Evolutionary conservation across 2,329 filamentous ascomycete species (phyloP).

Genomic region (Penicillium nordicum): DNA sequence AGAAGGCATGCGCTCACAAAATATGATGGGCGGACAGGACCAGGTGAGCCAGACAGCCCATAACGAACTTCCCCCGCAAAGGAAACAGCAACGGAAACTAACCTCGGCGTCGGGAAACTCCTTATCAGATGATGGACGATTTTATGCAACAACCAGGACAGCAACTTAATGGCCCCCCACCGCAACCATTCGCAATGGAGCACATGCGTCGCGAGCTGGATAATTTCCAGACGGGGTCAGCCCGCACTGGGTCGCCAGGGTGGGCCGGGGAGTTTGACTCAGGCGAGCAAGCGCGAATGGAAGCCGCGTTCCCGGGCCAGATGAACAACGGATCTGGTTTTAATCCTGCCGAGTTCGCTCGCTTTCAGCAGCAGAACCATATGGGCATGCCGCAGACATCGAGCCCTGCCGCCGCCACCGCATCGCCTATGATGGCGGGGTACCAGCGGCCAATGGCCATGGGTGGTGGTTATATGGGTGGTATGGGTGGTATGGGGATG

Average conservation of each 20-base stretch:
- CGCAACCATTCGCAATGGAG: constrained; percentile 63
- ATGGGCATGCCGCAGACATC: constrained; percentile 56
- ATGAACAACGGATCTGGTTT: constrained; percentile 58
- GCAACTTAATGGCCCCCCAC: constrained; percentile 51
- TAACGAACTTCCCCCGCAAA: neutral
- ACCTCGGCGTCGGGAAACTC: constrained; percentile 27
- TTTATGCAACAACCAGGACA: constrained; percentile 78
- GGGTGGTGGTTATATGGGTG: constrained; percentile 43
- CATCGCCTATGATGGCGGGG: constrained; percentile 61
- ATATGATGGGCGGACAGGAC: constrained; percentile 68
- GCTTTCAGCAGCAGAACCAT: constrained; percentile 73
- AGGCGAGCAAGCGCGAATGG: constrained; percentile 65
- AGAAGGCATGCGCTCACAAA: constrained; percentile 72
- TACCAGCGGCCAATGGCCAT: constrained; percentile 47
- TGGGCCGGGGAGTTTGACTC: constrained; percentile 66
- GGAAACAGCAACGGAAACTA: constrained; percentile 4
- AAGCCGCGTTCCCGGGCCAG: constrained; percentile 63
- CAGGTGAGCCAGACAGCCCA: constrained; percentile 49
- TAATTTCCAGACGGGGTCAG: constrained; percentile 47
- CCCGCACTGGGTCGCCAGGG: constrained; percentile 53
- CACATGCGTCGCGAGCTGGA: constrained; percentile 63
- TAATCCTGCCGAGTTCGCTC: constrained; percentile 78
- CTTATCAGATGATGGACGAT: constrained; percentile 77
- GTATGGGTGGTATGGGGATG: constrained; percentile 50
- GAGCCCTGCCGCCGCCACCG: constrained; percentile 51